Percentiles rank a stretch among this genome's conserved stretches.
Evolutionary conservation across 1,284 basidiomycete genomes (phyloP).

Genomic region (Dichomitus squalens): DNA sequence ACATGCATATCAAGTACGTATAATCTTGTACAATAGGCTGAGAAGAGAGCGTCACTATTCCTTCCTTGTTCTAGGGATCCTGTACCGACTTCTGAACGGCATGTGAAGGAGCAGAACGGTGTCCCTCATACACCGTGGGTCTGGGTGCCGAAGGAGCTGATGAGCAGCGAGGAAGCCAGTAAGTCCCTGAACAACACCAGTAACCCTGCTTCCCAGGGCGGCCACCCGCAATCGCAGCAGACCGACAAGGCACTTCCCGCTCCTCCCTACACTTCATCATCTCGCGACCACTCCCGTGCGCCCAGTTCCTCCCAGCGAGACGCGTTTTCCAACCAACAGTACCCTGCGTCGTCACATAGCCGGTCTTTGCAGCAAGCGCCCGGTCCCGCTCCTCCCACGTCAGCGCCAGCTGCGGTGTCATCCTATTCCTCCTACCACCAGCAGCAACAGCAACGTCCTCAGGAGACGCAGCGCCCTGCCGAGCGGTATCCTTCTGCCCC

Average conservation of each 20-base stretch:
- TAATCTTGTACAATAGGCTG: neutral
- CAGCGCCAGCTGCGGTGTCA: slow-evolving; percentile 19
- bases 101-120: slow-evolving; percentile 24
- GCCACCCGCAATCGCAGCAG: slow-evolving; percentile 9
- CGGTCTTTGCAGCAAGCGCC: neutral
- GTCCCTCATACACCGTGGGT: slow-evolving; percentile 40
- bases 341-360: neutral
- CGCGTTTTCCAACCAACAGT: neutral
- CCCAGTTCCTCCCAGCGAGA: slow-evolving; percentile 2
- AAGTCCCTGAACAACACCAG: slow-evolving; percentile 3
- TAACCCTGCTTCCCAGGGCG: slow-evolving; percentile 7
- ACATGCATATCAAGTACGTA: slow-evolving; percentile 68
- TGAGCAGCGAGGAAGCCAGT: slow-evolving; percentile 25
- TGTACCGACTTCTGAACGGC: slow-evolving; percentile 23
- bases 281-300: slow-evolving; percentile 12
- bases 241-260: slow-evolving; percentile 12
- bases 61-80: slow-evolving; percentile 17
- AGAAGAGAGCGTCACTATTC: neutral
- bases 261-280: slow-evolving; percentile 4
- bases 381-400: slow-evolving; percentile 9
- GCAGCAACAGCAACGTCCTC: slow-evolving; percentile 9
- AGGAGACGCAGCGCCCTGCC: slow-evolving; percentile 1
- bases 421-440: slow-evolving; percentile 25
- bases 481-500: slow-evolving; percentile 7
- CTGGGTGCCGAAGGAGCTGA: slow-evolving; percentile 38